Evolutionary conservation across 2,329 filamentous ascomycete genomes (phyloP).

Genomic region (Microdochium nivale): DNA sequence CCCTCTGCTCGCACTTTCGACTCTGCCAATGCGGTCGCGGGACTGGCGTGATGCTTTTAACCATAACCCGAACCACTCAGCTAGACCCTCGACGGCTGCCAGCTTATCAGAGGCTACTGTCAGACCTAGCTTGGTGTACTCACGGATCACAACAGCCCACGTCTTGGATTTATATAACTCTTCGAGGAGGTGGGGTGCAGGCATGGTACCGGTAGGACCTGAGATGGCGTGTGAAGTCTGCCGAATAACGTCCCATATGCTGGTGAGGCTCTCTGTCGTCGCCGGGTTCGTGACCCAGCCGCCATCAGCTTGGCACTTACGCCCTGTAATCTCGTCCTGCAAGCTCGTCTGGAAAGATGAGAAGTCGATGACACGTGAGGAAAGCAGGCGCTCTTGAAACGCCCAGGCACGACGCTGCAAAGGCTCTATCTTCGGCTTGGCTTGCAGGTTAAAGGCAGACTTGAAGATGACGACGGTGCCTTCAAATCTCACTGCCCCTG

Average conservation of each 20-base stretch:
- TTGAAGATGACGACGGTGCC: neutral
- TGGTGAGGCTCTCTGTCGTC: neutral
- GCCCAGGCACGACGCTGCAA: conserved; percentile 6
- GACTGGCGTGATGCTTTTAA: neutral
- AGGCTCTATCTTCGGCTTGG: neutral
- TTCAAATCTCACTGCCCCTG: neutral
- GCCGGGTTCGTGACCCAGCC: neutral
- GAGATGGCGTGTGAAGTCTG: neutral
- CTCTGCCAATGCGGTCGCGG: neutral
- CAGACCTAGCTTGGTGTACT: neutral
- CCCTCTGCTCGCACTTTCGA: neutral
- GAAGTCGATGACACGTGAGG: conserved; percentile 6
- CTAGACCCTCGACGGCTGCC: neutral
- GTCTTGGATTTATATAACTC: neutral
- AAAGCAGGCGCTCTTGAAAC: conserved; percentile 5
- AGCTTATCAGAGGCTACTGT: neutral
- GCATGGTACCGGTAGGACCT: neutral
- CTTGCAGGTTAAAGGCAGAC: neutral
- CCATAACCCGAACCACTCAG: neutral
- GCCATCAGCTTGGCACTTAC: neutral
- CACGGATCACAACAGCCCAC: neutral
- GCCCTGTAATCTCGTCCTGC: neutral
- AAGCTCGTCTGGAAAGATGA: neutral
- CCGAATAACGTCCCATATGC: neutral
- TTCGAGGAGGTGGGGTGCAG: neutral